Conservation (phyloP, 331 rosid species). For the Quercus tomentella region DNA sequence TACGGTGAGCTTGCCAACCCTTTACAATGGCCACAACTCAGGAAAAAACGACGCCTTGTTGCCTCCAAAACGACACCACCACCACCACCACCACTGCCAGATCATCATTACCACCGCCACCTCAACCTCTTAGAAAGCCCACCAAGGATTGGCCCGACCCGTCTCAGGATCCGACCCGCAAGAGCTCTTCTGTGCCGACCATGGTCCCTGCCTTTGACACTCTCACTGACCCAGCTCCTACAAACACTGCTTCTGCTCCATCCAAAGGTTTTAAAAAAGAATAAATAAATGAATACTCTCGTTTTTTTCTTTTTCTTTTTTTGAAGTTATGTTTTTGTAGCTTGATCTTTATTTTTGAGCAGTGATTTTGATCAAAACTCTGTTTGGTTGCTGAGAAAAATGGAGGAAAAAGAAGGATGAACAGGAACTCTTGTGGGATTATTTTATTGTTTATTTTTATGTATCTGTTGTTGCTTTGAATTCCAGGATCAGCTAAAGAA, state of each 20-base stretch:
- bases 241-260: slow-evolving; percentile 14
- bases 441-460: background rate
- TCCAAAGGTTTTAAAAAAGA: slow-evolving; percentile 27
- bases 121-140: slow-evolving; percentile 1
- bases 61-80: slow-evolving; percentile 7
- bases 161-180: slow-evolving; percentile 22
- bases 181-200: slow-evolving; percentile 28
- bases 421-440: background rate
- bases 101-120: background rate
- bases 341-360: background rate
- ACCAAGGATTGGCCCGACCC: slow-evolving; percentile 23
- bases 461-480: background rate
- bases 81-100: slow-evolving; percentile 8
- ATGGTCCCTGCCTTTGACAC: slow-evolving; percentile 44
- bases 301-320: background rate
- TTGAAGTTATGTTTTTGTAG: background rate
- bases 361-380: background rate
- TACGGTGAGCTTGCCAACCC: slow-evolving; percentile 51
- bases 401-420: background rate
- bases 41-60: slow-evolving; percentile 63
- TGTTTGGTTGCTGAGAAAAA: slow-evolving; percentile 11
- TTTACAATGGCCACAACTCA: slow-evolving; percentile 60
- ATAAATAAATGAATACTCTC: background rate
- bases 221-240: slow-evolving; percentile 35
- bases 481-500: background rate